Evolutionary conservation across 129 eudicot genomes (phyloP).

Genomic region (Calendula officinalis): DNA sequence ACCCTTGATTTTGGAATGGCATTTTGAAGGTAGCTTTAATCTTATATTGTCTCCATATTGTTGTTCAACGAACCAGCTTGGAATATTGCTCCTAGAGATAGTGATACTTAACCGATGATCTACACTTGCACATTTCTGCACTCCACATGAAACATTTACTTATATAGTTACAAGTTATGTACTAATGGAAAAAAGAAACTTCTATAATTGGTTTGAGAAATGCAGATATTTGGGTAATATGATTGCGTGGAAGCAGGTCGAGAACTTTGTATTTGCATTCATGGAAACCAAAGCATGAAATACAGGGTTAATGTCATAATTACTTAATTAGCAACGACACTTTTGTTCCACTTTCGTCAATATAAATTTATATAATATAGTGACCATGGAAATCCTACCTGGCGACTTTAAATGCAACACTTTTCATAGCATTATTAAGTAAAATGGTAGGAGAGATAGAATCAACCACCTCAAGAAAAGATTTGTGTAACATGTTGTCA

Average conservation of each 20-base stretch:
- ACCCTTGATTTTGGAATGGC: slow-evolving; percentile 2
- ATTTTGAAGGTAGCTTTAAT: slow-evolving; percentile 3
- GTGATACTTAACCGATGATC: background rate
- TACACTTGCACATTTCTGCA: slow-evolving; percentile 10
- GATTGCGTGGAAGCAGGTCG: no score
- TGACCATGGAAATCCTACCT: no score
- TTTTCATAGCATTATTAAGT: background rate
- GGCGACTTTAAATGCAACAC: no score
- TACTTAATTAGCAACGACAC: no score
- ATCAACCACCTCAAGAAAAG: slow-evolving; percentile 3
- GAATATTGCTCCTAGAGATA: slow-evolving; percentile 5
- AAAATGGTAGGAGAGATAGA: background rate
- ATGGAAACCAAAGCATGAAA: no score
- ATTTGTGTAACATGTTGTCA: background rate
- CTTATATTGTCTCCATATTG: background rate
- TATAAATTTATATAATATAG: no score
- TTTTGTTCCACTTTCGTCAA: no score
- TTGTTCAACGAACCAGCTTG: slow-evolving; percentile 15
- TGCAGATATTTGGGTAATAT: background rate
- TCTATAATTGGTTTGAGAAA: background rate
- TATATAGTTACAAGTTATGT: no score
- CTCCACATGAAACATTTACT: no score
- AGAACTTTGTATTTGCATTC: no score
- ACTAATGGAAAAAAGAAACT: background rate
- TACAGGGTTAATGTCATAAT: no score